Base-by-base conservation (phyloP, 2,329 filamentous ascomycete species). In the Elsinoe fawcettii region DNA sequence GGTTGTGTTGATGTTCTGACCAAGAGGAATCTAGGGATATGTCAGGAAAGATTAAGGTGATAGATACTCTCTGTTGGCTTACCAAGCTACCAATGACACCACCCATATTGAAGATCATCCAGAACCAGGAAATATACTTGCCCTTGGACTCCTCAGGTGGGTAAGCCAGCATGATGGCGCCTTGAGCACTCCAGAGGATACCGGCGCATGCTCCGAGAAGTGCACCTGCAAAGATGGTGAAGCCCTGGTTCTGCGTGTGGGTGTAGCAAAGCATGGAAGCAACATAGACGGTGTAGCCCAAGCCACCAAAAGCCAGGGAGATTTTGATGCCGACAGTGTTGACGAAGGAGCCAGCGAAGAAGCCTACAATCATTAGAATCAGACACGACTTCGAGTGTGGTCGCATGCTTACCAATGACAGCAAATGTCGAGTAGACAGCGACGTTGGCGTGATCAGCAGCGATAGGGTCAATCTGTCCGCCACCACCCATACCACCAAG, bases 101-200 rank as follows among this genome's bases (percentile, higher is more conserved):
- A 64, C 91, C 91, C 59, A 91, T 72, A 73, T 96, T 96, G 79
- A 96, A 96, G 66, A 96, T 95, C 70, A 90, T 84, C 91, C 91
- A 96, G 74, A 96, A 96, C 75, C 84, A 85, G 60, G 87, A 87
- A 70, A 96, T 95, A 71, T 90, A 96, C 59, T 85, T 84, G 44
- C 91, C 91, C 77, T 96, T 96, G 62, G 83, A 81, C 32, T 82
- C 72, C 73, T 96, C 91, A 18, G 81, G 77, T 1, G 90, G 90
- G 70, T 96, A 96, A 39, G 87, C 84, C 83, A 95, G 92, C 86
- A 92, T 91, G 67, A 92, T 88, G 59, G 87, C 84, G 59, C 88
- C 88, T 73, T 92, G 88, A 1, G 86, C 88, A 32, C 85, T 86
- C 88, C 88, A 93, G 36, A 93, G 77, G 37, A 92, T 77, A 67